Evolutionary conservation across 2,329 filamentous ascomycete species (phyloP), one percentile per base, ranked within the genome.

Genomic region (Ascochyta viciae-villosae): DNA sequence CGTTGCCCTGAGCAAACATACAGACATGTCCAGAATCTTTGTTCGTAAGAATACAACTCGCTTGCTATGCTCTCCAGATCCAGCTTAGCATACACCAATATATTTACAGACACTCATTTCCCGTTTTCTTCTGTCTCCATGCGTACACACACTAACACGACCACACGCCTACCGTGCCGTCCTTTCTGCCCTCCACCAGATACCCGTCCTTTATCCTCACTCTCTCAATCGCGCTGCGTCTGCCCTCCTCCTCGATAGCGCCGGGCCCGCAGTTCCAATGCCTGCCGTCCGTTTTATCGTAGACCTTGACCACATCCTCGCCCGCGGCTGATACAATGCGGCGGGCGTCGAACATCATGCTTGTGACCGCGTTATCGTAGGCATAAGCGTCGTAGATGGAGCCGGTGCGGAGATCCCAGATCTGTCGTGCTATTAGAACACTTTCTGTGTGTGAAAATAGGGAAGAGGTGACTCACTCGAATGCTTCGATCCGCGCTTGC

Each of bases 181-280:
- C 91, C 67, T 85, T 87, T 62, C 95, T 86, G 34, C 95, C 95
- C 76, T 98, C 95, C 2, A 96, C 86, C 72, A 98, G 81, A 77
- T 96, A 99, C 0, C 95, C 95, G 69, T 99, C 95, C 77, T 91
- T 92, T 72, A 98, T 89, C 63, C 93, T 86, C 54, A 98, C 94
- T 57, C 85, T 87, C 77, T 98, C 93, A 19, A 99, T 88, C 5
- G 76, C 67, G 0, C 74, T 67, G 9, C 74, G 62, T 22, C 55
- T 84, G 53, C 87, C 84, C 48, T 89, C 87, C 19, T 87, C 85
- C 56, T 88, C 88, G 3, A 82, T 83, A 43, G 90, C 86, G 33
- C 93, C 94, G 2, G 92, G 88, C 49, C 95, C 95, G 76, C 93
- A 97, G 75, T 96, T 92, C 95, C 95, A 99, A 76, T 98, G 95